These are phyloP conservation scores for Ajuga chamaepitys DNA, from an alignment of 257 asterid species.

Conservation along the genomic window DNA sequence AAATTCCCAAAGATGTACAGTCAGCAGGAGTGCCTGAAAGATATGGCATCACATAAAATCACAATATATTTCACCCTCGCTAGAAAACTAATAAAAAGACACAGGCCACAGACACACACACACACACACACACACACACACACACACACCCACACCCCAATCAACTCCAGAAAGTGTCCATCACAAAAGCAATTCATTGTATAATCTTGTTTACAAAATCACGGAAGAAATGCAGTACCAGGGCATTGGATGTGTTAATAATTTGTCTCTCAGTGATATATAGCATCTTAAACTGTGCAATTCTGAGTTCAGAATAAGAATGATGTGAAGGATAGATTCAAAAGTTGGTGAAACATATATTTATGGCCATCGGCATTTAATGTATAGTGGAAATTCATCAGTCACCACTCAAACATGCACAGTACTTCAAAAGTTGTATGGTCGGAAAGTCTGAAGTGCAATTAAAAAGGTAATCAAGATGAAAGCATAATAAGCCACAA, in stretches of 20 bases:
- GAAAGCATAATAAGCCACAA: neutral
- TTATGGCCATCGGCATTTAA: neutral
- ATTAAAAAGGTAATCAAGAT: neutral
- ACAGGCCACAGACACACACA: too few species aligned
- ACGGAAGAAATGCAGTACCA: neutral
- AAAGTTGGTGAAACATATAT: neutral
- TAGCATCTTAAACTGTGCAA: neutral
- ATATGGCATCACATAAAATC: neutral
- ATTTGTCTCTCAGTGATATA: neutral
- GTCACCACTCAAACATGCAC: neutral
- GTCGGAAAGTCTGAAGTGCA: neutral
- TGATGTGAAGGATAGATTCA: neutral
- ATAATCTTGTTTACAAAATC: neutral
- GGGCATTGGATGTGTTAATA: neutral
- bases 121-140: too few species aligned
- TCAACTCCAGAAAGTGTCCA: neutral
- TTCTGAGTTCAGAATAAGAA: neutral
- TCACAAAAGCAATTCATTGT: neutral
- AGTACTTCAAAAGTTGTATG: neutral
- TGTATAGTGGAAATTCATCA: too few species aligned
- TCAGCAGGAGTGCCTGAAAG: constrained; percentile 86
- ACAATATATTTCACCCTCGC: neutral
- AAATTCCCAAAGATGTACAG: constrained; percentile 78
- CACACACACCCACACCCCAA: too few species aligned
- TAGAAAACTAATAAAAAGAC: too few species aligned